Base-by-base conservation (phyloP, 768 basidiomycete genomes). In the Pholiota microspora region DNA sequence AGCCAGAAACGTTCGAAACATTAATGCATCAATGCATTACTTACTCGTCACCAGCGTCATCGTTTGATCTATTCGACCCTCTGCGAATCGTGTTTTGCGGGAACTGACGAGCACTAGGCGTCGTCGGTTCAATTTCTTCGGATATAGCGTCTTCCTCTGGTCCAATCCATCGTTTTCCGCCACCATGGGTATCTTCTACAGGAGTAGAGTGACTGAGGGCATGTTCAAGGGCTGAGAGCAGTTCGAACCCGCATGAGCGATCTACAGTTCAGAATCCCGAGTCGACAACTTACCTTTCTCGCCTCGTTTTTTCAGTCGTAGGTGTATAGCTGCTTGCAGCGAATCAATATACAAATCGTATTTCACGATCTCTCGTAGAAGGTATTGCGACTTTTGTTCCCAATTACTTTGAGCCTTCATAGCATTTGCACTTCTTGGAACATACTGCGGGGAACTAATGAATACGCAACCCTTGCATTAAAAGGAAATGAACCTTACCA, bases 281-380 rank as follows among this genome's bases (percentile, higher is more conserved):
- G n/a, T 7, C 12, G 24, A n/a, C 21, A 46, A 52, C 62, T 13
- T 42, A 76, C 80, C 81, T 69, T 92, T 94, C 71, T 98, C 92
- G 27, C 95, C 95, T 51, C 93, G 83, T 69, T 88, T 92, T 72
- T 92, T 92, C 60, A 96, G 73, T 29, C 94, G 85, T 38, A 96
- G 77, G 7, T 77, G 75, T 86, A 94, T 95, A 32, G 89, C 95
- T 3, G 76, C 72, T 66, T 88, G 83, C 27, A 99, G 78, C 5
- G 94, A 91, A 59, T 96, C 94, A 52, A 96, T 88, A 68, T 99
- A 99, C 13, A 90, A 89, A 50, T 92, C 86, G 70, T 98, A 98
- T 69, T 98, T 98, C 66, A 94, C 91, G 36, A 93, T 91, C 73
- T 99, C 96, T 7, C 89, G 83, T 50, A 94, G 78, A 45, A 98